Evolutionary conservation across 371 early-diverging fungal genomes (phyloP).

Genomic region (Mucor lusitanicus): DNA sequence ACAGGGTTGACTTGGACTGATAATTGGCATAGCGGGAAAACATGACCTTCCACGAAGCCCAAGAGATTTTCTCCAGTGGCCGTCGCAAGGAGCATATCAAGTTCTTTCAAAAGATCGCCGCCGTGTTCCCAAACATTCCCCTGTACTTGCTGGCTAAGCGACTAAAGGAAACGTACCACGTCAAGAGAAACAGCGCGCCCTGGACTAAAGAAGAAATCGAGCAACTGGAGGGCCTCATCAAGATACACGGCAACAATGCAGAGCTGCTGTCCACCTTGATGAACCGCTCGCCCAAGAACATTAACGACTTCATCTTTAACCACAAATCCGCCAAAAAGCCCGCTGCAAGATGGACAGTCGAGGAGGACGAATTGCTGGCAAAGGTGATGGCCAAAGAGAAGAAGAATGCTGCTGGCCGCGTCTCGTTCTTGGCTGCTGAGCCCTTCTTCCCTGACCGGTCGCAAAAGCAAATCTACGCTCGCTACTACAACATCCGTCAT

Average conservation of each 20-base stretch:
- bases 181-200: neutral
- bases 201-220: slow-evolving; percentile 22
- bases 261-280: neutral
- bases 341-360: slow-evolving; percentile 8
- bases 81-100: neutral
- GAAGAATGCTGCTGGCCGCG: neutral
- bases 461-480: slow-evolving; percentile 5
- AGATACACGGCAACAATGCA: slow-evolving; percentile 8
- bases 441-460: neutral
- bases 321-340: neutral
- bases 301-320: slow-evolving; percentile 4
- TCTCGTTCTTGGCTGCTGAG: neutral
- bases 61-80: slow-evolving; percentile 13
- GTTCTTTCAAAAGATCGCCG: slow-evolving; percentile 17
- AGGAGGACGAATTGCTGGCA: slow-evolving; percentile 8
- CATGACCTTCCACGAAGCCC: slow-evolving; percentile 7
- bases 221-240: slow-evolving; percentile 10
- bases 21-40: slow-evolving; percentile 11
- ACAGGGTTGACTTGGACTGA: neutral
- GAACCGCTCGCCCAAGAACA: slow-evolving; percentile 13
- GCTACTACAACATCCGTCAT: slow-evolving; percentile 12
- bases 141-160: neutral
- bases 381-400: neutral
- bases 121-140: slow-evolving; percentile 18
- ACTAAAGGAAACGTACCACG: slow-evolving; percentile 14